Evolutionary conservation across 1,284 basidiomycete species (phyloP).

Genomic region (Fomitopsis schrenkii): DNA sequence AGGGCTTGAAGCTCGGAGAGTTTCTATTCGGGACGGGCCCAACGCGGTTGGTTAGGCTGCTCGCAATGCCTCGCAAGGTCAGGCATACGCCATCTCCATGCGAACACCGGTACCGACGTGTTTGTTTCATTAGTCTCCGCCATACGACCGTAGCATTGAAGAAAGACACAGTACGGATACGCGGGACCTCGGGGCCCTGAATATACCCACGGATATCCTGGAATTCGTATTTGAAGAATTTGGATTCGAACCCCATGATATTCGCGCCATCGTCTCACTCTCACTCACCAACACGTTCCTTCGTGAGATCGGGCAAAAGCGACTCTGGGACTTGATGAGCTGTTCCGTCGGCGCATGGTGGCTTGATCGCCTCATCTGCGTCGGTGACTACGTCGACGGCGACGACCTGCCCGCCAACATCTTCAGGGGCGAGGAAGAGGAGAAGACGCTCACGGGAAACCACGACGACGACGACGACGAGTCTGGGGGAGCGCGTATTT

Average conservation of each 20-base stretch:
- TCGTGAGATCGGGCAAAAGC: constrained; percentile 1
- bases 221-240: neutral
- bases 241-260: neutral
- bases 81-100: neutral
- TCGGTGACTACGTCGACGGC: constrained; percentile 4
- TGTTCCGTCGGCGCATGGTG: constrained; percentile 1
- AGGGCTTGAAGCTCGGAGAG: neutral
- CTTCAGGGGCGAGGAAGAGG: constrained; percentile 6
- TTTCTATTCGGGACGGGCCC: neutral
- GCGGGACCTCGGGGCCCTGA: neutral
- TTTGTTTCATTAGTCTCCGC: neutral
- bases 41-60: neutral
- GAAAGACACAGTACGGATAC: neutral
- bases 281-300: constrained; percentile 9
- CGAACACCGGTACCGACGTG: neutral
- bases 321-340: neutral
- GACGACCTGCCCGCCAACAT: constrained; percentile 9
- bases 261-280: neutral
- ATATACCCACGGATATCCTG: constrained; percentile 1
- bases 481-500: neutral
- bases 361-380: constrained; percentile 13
- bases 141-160: neutral
- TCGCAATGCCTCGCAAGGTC: neutral
- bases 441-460: neutral
- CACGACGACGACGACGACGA: neutral